phyloP scores from a whole-genome alignment of 495 filamentous ascomycete species.

The Chaetomium cochliodes region DNA sequence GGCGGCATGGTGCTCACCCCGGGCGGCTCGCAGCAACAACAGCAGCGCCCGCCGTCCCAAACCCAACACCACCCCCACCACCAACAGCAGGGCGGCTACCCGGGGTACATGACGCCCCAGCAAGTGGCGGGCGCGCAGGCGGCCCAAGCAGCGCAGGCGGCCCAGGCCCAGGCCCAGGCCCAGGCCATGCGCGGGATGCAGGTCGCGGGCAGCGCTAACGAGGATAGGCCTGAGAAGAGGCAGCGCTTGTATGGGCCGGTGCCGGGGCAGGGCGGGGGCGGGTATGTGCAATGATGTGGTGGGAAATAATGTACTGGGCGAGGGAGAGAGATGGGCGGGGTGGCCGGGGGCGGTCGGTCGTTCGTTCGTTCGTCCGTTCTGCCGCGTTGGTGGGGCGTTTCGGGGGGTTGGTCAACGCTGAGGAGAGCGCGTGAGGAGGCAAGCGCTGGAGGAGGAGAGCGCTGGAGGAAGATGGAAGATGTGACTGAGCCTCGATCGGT shows the following conservation, averaged over 20 bases:
- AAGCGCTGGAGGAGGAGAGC: too few species aligned
- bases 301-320: neutral
- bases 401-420: neutral
- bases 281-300: conserved; percentile 35
- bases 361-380: neutral
- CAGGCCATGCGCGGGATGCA: conserved; percentile 1
- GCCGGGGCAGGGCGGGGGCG: conserved; percentile 30
- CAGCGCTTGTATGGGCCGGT: conserved; percentile 42
- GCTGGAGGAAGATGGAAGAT: too few species aligned
- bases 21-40: conserved; percentile 2
- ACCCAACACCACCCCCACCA: conserved; percentile 4
- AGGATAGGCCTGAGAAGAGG: conserved; percentile 38
- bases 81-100: neutral
- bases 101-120: conserved; percentile 9
- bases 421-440: too few species aligned
- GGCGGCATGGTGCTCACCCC: conserved; percentile 44
- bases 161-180: conserved; percentile 21
- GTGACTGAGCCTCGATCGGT: too few species aligned
- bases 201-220: neutral
- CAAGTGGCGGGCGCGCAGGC: neutral
- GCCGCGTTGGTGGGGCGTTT: too few species aligned
- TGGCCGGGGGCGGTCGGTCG: too few species aligned
- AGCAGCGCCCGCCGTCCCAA: neutral
- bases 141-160: neutral
- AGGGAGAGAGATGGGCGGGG: neutral